These are phyloP conservation scores for Pyrenula massariospora DNA, from an alignment of 495 filamentous ascomycete genomes.

Conservation along the genomic window DNA sequence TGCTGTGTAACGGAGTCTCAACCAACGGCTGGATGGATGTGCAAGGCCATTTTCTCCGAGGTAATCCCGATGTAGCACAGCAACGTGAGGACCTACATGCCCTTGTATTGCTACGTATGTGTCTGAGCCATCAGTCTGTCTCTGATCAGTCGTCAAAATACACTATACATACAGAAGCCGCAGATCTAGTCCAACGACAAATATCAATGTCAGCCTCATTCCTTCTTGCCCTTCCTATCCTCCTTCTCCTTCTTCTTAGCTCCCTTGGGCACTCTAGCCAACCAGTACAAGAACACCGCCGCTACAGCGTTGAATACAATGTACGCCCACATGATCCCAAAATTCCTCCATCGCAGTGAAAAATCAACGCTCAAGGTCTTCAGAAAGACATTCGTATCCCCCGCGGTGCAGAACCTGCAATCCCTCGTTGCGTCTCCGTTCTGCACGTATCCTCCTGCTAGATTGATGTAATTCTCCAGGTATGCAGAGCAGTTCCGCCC, in stretches of 20 bases:
- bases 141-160: too few relatives aligned
- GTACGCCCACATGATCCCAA: conserved; percentile 40
- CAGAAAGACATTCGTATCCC: conserved; percentile 35
- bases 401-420: conserved; percentile 34
- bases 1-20: too few relatives aligned
- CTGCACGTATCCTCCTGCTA: conserved; percentile 26
- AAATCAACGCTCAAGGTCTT: conserved; percentile 32
- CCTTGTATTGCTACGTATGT: too few relatives aligned
- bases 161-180: too few relatives aligned
- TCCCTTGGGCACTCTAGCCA: conserved; percentile 28
- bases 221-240: neutral
- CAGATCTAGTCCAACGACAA: too few relatives aligned
- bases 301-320: conserved; percentile 37
- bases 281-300: conserved; percentile 38
- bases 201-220: too few relatives aligned
- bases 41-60: too few relatives aligned
- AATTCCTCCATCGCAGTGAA: conserved; percentile 40
- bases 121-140: too few relatives aligned
- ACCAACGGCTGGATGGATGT: too few relatives aligned
- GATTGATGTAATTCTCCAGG: conserved; percentile 18
- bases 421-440: conserved; percentile 26
- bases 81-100: too few relatives aligned
- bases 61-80: too few relatives aligned
- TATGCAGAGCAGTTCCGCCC: conserved; percentile 39
- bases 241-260: neutral